A percentile compares a stretch with the other conserved stretches of the same genome.
phyloP scores from a whole-genome alignment of 345 rosid species.

The Eucalyptus erythrocorys region DNA sequence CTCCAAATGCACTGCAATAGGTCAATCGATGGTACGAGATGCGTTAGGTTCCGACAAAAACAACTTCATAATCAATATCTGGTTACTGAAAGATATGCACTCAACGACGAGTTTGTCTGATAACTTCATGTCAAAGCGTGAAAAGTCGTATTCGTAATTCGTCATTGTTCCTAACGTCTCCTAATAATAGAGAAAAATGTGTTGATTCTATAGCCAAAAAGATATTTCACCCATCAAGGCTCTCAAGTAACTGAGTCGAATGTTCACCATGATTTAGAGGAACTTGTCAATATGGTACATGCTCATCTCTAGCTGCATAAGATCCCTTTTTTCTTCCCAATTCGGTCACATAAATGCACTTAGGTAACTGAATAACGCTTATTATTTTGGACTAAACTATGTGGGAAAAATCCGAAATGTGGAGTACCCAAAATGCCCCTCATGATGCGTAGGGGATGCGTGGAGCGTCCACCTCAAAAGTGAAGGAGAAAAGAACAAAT shows the following conservation, averaged over 20 bases:
- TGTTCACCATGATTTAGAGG: neutral
- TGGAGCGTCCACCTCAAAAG: neutral
- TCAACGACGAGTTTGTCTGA: neutral
- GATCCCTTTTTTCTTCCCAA: neutral
- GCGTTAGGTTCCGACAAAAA: neutral
- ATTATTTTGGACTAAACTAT: neutral
- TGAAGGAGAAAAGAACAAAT: neutral
- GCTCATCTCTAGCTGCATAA: neutral
- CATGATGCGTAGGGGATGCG: neutral
- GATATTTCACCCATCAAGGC: neutral
- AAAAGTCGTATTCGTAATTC: neutral
- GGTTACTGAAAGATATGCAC: neutral
- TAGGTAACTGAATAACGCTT: neutral
- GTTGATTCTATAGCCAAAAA: neutral
- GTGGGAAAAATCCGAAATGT: neutral
- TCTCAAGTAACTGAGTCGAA: neutral
- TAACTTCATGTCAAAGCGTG: neutral
- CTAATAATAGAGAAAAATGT: neutral
- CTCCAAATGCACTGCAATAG: fast-evolving
- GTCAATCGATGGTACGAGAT: neutral
- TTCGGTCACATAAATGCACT: neutral
- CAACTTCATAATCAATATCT: neutral
- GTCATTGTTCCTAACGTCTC: neutral
- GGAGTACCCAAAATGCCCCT: neutral
- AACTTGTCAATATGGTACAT: neutral